A percentile compares a stretch with the other conserved stretches of the same genome.
phyloP scores from a whole-genome alignment of 139 green algal species.

The Chlorella ohadii region DNA sequence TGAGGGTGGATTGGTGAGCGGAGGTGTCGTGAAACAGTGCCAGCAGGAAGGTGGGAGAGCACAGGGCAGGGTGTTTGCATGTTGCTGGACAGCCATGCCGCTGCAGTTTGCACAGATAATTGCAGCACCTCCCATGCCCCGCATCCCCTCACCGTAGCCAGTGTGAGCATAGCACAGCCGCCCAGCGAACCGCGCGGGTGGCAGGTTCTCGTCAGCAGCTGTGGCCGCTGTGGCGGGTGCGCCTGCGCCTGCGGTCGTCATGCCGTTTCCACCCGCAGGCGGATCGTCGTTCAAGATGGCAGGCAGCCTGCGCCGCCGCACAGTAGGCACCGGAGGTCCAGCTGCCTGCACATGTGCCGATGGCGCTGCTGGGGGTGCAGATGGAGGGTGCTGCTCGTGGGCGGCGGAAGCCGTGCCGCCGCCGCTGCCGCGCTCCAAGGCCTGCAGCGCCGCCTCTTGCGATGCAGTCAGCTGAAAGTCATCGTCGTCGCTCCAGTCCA shows the following conservation, averaged over 20 bases:
- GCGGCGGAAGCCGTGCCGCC: neutral
- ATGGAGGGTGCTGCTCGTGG: neutral
- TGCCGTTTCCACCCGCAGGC: neutral
- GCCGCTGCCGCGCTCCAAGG: neutral
- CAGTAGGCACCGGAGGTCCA: neutral
- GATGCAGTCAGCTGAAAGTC: neutral
- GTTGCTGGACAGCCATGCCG: no score
- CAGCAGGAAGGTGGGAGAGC: no score
- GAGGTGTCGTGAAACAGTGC: no score
- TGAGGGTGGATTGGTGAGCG: neutral
- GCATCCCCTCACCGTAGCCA: no score
- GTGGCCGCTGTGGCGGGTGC: neutral
- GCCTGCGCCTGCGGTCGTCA: neutral
- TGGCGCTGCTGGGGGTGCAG: neutral
- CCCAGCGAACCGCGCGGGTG: neutral
- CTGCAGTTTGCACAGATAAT: no score
- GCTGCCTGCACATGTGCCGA: neutral
- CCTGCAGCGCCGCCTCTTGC: neutral
- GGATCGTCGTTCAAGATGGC: neutral
- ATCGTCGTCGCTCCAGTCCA: constrained; percentile 1
- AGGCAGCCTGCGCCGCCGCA: neutral
- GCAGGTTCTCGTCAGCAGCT: neutral
- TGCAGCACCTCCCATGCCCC: no score
- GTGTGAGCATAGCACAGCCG: neutral
- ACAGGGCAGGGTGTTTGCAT: no score